Conservation (phyloP, 352 stramenopile species). For the Phytopythium sindhum region DNA sequence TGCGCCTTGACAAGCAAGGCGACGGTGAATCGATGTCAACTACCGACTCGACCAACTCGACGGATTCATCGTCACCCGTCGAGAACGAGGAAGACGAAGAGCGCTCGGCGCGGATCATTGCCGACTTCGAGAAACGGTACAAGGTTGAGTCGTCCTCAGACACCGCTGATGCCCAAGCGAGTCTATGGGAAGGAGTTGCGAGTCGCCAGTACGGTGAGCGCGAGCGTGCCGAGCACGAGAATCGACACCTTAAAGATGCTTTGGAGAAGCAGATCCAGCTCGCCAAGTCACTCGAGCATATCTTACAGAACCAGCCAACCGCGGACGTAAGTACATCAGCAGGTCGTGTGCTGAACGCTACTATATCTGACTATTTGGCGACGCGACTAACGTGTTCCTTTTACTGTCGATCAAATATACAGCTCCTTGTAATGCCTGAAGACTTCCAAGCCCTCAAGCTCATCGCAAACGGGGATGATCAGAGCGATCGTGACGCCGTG, state of each 20-base stretch:
- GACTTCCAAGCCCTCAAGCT: constrained; percentile 6
- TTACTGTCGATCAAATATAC: background rate
- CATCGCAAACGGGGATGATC: constrained; percentile 10
- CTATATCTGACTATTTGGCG: background rate
- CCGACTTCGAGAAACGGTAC: constrained; percentile 3
- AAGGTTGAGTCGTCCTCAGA: background rate
- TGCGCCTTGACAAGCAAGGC: constrained; percentile 11
- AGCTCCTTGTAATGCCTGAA: background rate
- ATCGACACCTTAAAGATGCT: constrained; percentile 34
- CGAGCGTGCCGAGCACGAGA: constrained; percentile 34
- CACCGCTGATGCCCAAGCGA: background rate
- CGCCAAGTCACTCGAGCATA: constrained; percentile 33
- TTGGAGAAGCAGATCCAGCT: constrained; percentile 37
- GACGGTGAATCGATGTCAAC: background rate
- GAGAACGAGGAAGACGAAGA: constrained; percentile 3
- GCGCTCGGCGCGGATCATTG: background rate
- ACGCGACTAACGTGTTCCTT: background rate
- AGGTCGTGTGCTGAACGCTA: background rate
- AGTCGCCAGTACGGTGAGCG: constrained; percentile 34
- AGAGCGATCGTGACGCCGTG: constrained; percentile 16
- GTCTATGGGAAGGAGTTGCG: constrained; percentile 37
- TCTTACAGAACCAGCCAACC: constrained; percentile 27
- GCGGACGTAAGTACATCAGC: constrained; percentile 11
- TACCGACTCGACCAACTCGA: background rate
- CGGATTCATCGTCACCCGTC: background rate